Evolutionary conservation across 805 yeast species (phyloP), one percentile per base, ranked within the genome.

Genomic region (Lachancea dasiensis): DNA sequence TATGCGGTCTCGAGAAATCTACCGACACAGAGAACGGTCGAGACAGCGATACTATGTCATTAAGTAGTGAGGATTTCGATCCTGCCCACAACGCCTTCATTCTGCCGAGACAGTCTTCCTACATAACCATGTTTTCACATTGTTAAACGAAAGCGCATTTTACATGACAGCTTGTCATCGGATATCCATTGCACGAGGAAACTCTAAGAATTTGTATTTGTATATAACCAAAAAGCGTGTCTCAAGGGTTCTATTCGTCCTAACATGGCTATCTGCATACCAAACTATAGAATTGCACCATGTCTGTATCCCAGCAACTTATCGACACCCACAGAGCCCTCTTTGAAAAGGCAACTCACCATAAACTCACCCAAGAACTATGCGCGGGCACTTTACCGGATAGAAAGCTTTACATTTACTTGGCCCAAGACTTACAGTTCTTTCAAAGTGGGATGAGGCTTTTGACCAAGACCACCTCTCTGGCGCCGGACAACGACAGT

Each of bases 371-470:
- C 18, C 55, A 55, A 25, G 73, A 74, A 42, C 47, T 70, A 27
- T 72, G 76, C 45, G 46, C 46, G 8, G 80, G 79, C 1, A 60
- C 67, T 1, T 51, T 74, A 10, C 54, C 68, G 0, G 69, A 70
- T 43, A 50, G 61, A 33, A 65, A 54, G 25, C 54, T 73, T 11
- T 68, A 56, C 49, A 62, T 69, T 1, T 74, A 74, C 43, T 46
- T 73, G 35, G 60, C 62, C 2, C 79, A 74, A 48, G 80, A 74
- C 49, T 50, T 70, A 40, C 65, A 63, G 36, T 73, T 65, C 45
- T 73, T 73, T 50, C 67, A 65, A 30, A 42, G 57, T 5, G 68
- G 72, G 1, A 40, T 73, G 27, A 61, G 65, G 26, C 45, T 71
- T 10, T 59, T 72, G 10, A 72, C 73, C 7, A 70, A 64, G 40